Evolutionary conservation across 1,284 basidiomycete species (phyloP), one percentile per base, ranked within the genome.

Genomic region (Exobasidium rhododendri): DNA sequence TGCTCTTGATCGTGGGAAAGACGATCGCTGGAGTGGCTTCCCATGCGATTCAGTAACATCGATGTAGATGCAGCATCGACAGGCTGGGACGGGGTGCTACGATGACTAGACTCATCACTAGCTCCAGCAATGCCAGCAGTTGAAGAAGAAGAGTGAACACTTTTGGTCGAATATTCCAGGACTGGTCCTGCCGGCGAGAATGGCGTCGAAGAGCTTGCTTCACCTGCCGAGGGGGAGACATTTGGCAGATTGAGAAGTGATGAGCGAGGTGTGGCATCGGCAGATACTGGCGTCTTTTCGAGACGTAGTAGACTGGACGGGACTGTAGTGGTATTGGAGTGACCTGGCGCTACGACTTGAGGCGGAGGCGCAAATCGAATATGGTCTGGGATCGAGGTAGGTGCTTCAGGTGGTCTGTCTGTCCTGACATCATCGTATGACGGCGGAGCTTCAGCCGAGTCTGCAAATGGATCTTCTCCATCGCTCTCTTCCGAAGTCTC

Each of bases 401-500:
- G 58, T 2, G 62, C 55, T 28, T 61, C 61, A 40, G 61, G 59
- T 11, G 59, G 61, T 14, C 58, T 45, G 30, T 64, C 54, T 17
- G 35, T 22, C 20, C 45, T 17, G 13, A 57, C 52, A 32, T 56
- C 43, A 22, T 58, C 61, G 45, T 64, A 64, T 26, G 31, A 29
- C 3, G 62, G 62, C 28, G 62, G 62, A n/a, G 62, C 62, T 46
- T 64, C 62, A 11, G 62, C 62, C 17, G 14, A 31, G 32, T 64
- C 62, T 11, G 31, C 60, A 47, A 64, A 64, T 28, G 62, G 62
- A 31, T 64, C 62, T 3, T 50, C 58, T 22, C 40, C 46, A 45
- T 63, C 58, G 24, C 58, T 57, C 17, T 30, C 59, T 26, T 31
- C 28, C 7, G 7, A 7, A 10, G 35, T 17, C 17, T 35, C 54